phyloP scores from a whole-genome alignment of 345 rosid genomes.

The Tarenaya hassleriana region DNA sequence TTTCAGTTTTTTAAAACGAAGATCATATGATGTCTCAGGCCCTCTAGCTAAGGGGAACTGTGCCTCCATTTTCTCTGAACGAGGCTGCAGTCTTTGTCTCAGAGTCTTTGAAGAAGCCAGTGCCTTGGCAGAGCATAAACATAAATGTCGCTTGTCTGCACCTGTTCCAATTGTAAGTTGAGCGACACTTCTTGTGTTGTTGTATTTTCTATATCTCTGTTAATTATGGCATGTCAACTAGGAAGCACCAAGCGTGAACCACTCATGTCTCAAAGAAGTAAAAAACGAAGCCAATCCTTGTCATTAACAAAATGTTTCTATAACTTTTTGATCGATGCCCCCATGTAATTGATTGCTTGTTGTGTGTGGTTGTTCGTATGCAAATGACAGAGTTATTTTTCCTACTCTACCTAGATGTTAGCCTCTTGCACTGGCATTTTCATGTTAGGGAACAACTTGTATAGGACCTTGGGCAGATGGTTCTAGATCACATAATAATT shows the following conservation, averaged over 20 bases:
- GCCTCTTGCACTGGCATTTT: background rate
- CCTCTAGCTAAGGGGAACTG: slow-evolving; percentile 42
- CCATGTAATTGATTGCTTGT: slow-evolving; percentile 2
- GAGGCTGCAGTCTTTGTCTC: slow-evolving; percentile 58
- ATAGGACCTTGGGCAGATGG: slow-evolving; percentile 15
- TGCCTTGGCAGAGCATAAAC: slow-evolving; percentile 39
- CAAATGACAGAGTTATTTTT: background rate
- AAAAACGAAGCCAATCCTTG: no score
- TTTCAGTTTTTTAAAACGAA: background rate
- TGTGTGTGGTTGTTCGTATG: background rate
- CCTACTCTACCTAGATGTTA: background rate
- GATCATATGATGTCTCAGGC: slow-evolving; percentile 27
- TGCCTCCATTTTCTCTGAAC: slow-evolving; percentile 36
- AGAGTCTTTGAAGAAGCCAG: slow-evolving; percentile 36
- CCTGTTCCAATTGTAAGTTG: slow-evolving; percentile 51
- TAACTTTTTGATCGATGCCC: no score
- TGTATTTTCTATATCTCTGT: no score
- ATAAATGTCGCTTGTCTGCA: slow-evolving; percentile 36
- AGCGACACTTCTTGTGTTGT: background rate
- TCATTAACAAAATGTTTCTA: no score
- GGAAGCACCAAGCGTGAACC: no score
- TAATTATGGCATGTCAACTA: no score
- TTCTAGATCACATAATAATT: slow-evolving; percentile 19
- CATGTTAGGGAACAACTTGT: slow-evolving; percentile 18
- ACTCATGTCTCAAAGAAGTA: no score